Percentiles rank a stretch among this genome's conserved stretches.
These are phyloP conservation scores for Galeopsis tetrahit DNA, from an alignment of 257 asterid species.

Conservation along the genomic window DNA sequence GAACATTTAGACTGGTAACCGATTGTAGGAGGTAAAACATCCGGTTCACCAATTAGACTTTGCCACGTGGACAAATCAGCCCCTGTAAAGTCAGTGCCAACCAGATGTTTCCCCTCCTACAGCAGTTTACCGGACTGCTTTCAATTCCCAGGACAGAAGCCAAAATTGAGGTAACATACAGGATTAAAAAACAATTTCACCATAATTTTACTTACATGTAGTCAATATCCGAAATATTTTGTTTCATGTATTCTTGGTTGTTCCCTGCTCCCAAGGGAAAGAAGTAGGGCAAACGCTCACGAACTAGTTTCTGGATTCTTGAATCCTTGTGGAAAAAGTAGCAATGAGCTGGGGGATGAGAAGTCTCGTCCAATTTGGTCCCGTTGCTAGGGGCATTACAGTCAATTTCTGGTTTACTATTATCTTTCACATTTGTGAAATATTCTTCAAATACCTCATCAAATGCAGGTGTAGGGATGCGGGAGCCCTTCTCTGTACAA, in stretches of 20 bases:
- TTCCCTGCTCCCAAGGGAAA: constrained; percentile 67
- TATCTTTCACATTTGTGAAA: constrained; percentile 55
- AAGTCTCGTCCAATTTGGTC: constrained; percentile 35
- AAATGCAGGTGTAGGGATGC: constrained; percentile 78
- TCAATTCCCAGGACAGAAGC: too few relatives aligned
- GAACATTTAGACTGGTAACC: too few relatives aligned
- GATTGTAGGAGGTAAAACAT: too few relatives aligned
- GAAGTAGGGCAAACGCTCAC: constrained; percentile 76
- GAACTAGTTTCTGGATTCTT: constrained; percentile 78
- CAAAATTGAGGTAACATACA: too few relatives aligned
- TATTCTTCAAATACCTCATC: constrained; percentile 83
- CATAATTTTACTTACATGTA: constrained; percentile 69
- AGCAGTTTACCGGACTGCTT: too few relatives aligned
- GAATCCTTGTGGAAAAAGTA: constrained; percentile 80
- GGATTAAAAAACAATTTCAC: too few relatives aligned
- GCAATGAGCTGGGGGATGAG: constrained; percentile 62
- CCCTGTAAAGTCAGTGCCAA: too few relatives aligned
- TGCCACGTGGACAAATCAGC: too few relatives aligned
- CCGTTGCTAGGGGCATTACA: constrained; percentile 36
- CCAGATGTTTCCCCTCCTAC: too few relatives aligned
- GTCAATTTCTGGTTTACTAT: constrained; percentile 35
- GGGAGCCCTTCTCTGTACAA: constrained; percentile 46
- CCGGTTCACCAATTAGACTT: too few relatives aligned
- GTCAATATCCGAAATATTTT: constrained; percentile 58
- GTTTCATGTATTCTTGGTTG: constrained; percentile 51